phyloP scores from a whole-genome alignment of 768 basidiomycete species.

The Boletus rex-veris region DNA sequence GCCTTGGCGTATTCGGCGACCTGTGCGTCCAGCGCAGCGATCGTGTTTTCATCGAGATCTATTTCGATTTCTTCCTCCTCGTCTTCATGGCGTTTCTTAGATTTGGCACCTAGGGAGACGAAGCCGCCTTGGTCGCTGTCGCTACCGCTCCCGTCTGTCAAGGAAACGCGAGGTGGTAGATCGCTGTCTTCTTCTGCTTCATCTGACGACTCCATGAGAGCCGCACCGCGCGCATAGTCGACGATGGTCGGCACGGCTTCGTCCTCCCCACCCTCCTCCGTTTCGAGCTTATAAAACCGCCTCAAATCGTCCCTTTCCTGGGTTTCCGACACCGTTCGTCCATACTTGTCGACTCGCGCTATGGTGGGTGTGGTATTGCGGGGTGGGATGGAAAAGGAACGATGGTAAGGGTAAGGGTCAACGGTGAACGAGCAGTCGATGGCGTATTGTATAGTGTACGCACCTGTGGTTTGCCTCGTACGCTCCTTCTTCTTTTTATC shows the following conservation, averaged over 20 bases:
- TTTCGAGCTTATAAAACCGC: conserved; percentile 75
- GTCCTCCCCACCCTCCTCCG: conserved; percentile 28
- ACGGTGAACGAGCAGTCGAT: background rate
- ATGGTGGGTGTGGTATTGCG: background rate
- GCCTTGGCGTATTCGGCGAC: conserved; percentile 55
- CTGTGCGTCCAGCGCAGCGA: conserved; percentile 71
- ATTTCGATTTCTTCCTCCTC: conserved; percentile 50
- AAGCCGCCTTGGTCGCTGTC: conserved; percentile 48
- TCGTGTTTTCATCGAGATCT: conserved; percentile 75
- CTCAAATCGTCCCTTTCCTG: conserved; percentile 74
- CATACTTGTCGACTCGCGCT: conserved; percentile 87
- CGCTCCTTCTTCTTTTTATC: conserved; percentile 35
- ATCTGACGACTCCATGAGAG: conserved; percentile 82
- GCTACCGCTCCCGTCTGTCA: conserved; percentile 41
- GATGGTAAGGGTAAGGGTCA: background rate
- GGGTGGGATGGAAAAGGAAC: too few relatives aligned
- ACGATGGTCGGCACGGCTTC: conserved; percentile 32
- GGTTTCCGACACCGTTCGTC: conserved; percentile 61
- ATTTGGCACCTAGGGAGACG: conserved; percentile 48
- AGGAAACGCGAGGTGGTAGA: background rate
- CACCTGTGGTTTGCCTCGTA: conserved; percentile 25
- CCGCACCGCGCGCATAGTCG: conserved; percentile 90
- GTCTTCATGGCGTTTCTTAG: conserved; percentile 32
- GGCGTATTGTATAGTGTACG: background rate
- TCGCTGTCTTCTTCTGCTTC: conserved; percentile 51